These are phyloP conservation scores for Penicillium italicum DNA, from an alignment of 2,329 filamentous ascomycete species.

Conservation along the genomic window DNA sequence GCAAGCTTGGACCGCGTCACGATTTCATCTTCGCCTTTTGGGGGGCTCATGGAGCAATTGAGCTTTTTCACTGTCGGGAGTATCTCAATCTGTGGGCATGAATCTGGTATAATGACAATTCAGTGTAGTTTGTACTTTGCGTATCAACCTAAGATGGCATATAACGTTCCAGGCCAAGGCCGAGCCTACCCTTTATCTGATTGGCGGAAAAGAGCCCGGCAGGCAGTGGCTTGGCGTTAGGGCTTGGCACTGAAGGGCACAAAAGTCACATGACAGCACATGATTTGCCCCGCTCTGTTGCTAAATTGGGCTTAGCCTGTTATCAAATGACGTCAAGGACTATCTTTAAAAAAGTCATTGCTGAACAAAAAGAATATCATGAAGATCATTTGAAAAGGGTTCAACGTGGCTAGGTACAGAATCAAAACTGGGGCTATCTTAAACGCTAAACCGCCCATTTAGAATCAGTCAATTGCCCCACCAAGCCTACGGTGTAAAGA, in stretches of 20 bases:
- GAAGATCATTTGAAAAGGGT: background rate
- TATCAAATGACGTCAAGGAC: slow-evolving; percentile 16
- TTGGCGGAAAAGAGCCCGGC: slow-evolving; percentile 10
- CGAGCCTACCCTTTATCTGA: background rate
- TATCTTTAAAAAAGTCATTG: background rate
- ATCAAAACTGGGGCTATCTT: background rate
- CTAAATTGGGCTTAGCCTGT: background rate
- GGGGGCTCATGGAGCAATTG: background rate
- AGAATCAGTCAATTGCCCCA: background rate
- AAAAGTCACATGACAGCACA: slow-evolving; percentile 5
- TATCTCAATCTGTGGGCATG: background rate
- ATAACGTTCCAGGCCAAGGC: background rate
- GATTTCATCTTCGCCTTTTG: background rate
- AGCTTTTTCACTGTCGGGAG: background rate
- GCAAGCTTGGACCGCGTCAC: background rate
- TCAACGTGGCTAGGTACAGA: background rate
- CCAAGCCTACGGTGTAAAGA: background rate
- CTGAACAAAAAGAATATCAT: background rate
- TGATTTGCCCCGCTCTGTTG: slow-evolving; percentile 3
- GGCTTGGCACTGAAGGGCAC: slow-evolving; percentile 4
- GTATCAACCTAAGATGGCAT: background rate
- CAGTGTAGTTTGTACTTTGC: background rate
- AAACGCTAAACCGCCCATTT: background rate
- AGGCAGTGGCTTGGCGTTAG: slow-evolving; percentile 1
- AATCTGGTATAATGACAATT: background rate